Evolutionary conservation across 2,329 filamentous ascomycete genomes (phyloP).

Genomic region (Beauveria sp.): DNA sequence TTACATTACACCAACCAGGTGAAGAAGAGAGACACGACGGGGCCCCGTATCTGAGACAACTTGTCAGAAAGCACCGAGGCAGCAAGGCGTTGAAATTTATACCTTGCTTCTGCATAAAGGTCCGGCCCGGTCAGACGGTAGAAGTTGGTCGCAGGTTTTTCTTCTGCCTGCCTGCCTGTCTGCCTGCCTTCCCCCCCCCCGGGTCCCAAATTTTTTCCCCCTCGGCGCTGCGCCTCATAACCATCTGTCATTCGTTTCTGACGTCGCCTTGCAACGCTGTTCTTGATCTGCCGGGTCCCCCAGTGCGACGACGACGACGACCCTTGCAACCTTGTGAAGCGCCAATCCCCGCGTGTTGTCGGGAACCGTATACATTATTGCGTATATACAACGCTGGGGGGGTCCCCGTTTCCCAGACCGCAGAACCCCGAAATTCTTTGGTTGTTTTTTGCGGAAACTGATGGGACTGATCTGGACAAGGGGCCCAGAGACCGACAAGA

Average conservation of each 20-base stretch:
- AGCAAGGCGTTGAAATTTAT: not conserved
- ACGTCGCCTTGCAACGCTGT: not conserved
- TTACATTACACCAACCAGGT: not conserved
- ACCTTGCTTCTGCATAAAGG: not conserved
- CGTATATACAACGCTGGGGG: not conserved
- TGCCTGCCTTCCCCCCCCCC: not conserved
- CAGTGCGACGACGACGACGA: not conserved
- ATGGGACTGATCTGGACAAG: too few relatives aligned
- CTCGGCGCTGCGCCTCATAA: not conserved
- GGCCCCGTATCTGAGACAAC: slow-evolving; percentile 1
- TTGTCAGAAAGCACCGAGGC: not conserved
- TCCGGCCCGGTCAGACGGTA: not conserved
- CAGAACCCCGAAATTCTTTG: too few relatives aligned
- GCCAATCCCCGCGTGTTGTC: not conserved
- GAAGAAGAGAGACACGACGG: not conserved
- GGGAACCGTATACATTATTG: not conserved
- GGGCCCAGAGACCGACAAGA: too few relatives aligned
- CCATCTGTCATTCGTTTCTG: not conserved
- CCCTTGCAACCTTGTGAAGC: not conserved
- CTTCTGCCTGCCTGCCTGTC: not conserved
- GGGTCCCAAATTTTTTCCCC: not conserved
- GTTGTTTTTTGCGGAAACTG: too few relatives aligned
- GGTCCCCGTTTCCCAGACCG: too few relatives aligned
- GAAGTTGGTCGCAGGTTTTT: not conserved
- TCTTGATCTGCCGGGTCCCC: not conserved